A percentile compares a stretch with the other conserved stretches of the same genome.
phyloP scores from a whole-genome alignment of 768 basidiomycete species.

The Chalciporus sphaerocephalus region DNA sequence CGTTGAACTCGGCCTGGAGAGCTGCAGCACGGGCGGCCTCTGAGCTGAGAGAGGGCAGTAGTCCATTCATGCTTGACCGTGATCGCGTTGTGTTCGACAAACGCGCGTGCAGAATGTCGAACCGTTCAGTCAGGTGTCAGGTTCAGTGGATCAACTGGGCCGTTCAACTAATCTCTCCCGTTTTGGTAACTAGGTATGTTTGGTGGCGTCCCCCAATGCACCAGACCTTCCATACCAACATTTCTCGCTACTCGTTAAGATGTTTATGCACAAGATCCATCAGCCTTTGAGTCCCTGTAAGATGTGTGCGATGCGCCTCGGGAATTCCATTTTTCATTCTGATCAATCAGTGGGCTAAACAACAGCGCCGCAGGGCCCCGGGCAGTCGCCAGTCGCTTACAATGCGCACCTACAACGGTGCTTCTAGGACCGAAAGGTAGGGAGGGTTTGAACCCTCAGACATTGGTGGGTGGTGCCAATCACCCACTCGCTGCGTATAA shows the following conservation, averaged over 20 bases:
- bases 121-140: not conserved
- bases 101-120: slow-evolving; percentile 12
- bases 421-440: not conserved
- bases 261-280: not conserved
- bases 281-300: not conserved
- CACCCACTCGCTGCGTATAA: not conserved
- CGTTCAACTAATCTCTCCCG: slow-evolving; percentile 7
- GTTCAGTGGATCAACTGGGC: not conserved
- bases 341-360: slow-evolving; percentile 1
- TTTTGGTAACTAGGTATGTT: slow-evolving; percentile 13
- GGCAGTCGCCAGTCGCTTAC: not conserved
- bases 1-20: slow-evolving; percentile 92
- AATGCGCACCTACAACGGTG: not conserved
- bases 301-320: not conserved
- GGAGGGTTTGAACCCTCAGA: not conserved
- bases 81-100: slow-evolving; percentile 2
- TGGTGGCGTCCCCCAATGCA: too few species aligned
- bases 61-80: slow-evolving; percentile 44
- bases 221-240: too few species aligned
- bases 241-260: not conserved
- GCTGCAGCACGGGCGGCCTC: slow-evolving; percentile 84
- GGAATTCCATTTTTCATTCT: not conserved
- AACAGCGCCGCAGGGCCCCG: not conserved
- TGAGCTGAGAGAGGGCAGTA: slow-evolving; percentile 47
- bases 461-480: not conserved